Percentiles rank a stretch among this genome's conserved stretches.
These are phyloP conservation scores for Talaromyces adpressus DNA, from an alignment of 495 filamentous ascomycete species.

Conservation along the genomic window DNA sequence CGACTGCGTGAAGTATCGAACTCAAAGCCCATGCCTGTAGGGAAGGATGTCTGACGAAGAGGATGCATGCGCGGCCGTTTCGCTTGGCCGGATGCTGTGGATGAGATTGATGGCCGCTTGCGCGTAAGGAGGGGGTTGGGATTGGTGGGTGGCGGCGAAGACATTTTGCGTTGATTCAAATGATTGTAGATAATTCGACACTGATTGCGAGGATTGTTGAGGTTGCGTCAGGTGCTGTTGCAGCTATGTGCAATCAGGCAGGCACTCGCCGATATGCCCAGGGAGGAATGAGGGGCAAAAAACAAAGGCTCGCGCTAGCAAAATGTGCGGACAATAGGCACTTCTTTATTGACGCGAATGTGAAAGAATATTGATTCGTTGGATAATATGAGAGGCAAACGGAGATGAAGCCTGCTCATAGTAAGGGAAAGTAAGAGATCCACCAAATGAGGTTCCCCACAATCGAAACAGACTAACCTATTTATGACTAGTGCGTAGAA, in stretches of 20 bases:
- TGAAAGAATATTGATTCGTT: not conserved
- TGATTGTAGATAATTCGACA: not conserved
- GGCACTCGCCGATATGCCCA: not conserved
- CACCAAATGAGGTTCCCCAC: not conserved
- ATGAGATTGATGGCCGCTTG: slow-evolving; percentile 39
- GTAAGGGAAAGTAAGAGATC: not conserved
- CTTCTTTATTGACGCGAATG: not conserved
- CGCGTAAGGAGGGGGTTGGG: slow-evolving; percentile 27
- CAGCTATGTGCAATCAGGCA: not conserved
- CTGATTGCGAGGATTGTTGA: not conserved
- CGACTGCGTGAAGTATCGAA: slow-evolving; percentile 49
- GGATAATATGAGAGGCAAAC: not conserved
- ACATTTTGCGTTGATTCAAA: slow-evolving; percentile 20
- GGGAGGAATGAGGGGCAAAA: no score
- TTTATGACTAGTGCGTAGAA: not conserved
- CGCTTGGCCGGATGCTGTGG: slow-evolving; percentile 26
- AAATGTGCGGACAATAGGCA: not conserved
- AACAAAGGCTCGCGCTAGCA: not conserved
- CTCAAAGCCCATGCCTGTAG: slow-evolving; percentile 49
- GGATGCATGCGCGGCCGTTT: slow-evolving; percentile 53
- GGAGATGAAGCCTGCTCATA: not conserved
- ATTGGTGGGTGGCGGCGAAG: slow-evolving; percentile 34
- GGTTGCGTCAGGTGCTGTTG: not conserved
- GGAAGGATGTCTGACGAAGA: slow-evolving; percentile 85
- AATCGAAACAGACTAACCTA: not conserved